These are phyloP conservation scores for Eucalyptus sideroxylon DNA, from an alignment of 345 rosid genomes.

Conservation along the genomic window DNA sequence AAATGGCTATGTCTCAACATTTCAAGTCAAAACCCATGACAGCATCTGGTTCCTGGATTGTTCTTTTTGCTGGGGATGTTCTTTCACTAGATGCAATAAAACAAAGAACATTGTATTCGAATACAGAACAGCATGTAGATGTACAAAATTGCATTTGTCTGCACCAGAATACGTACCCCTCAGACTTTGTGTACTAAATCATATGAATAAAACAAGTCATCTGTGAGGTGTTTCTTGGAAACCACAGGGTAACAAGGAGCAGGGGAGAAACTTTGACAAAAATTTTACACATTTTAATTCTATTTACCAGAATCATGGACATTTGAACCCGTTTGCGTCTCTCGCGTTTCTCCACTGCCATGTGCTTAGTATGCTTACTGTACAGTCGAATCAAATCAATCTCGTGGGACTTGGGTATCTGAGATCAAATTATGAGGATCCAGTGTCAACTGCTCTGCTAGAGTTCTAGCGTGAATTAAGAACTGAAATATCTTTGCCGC, in stretches of 20 bases:
- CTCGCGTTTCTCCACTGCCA: not conserved
- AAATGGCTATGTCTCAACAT: not conserved
- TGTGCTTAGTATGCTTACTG: not conserved
- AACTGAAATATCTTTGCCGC: constrained; percentile 14
- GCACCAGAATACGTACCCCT: not conserved
- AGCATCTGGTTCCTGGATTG: not conserved
- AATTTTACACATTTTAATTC: not conserved
- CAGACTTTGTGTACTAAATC: not conserved
- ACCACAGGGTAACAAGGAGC: not conserved
- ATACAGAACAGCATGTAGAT: not conserved
- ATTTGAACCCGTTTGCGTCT: not conserved
- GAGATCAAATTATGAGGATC: not conserved
- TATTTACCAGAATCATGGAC: not conserved
- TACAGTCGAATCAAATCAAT: not conserved
- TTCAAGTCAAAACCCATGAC: not conserved
- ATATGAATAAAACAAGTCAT: not conserved
- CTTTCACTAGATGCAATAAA: not conserved
- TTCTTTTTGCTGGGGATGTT: not conserved
- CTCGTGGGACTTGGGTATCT: not conserved
- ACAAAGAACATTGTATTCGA: not conserved
- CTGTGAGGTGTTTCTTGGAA: not conserved
- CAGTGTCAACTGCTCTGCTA: constrained; percentile 23
- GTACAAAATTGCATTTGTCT: not conserved
- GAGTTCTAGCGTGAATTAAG: constrained; percentile 30
- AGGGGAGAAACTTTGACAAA: not conserved